These are phyloP conservation scores for Stagonosporopsis cucurbitacearum DNA, from an alignment of 2,329 filamentous ascomycete species.

Conservation along the genomic window DNA sequence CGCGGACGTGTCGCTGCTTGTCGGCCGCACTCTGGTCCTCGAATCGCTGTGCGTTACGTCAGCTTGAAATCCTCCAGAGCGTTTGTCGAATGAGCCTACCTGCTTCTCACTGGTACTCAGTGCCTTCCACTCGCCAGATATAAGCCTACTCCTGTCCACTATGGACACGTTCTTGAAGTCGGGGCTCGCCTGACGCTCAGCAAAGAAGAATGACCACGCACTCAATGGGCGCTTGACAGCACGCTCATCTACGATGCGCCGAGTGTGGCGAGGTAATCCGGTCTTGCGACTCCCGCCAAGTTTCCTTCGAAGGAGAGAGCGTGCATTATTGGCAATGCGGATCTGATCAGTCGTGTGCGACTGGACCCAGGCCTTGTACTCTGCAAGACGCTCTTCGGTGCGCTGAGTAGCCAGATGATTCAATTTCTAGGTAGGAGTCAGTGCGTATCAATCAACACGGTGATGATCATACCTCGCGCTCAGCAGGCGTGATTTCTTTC, in stretches of 20 bases:
- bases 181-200: conserved; percentile 54
- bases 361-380: conserved; percentile 62
- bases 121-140: conserved; percentile 57
- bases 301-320: conserved; percentile 47
- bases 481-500: conserved; percentile 42
- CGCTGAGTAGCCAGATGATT: conserved; percentile 59
- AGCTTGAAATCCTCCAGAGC: conserved; percentile 21
- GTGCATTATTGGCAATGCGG: conserved; percentile 64
- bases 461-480: conserved; percentile 42
- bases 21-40: conserved; percentile 36
- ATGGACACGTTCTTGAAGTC: conserved; percentile 59
- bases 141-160: conserved; percentile 50
- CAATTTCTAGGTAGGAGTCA: conserved; percentile 55
- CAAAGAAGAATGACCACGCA: conserved; percentile 54
- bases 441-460: background rate
- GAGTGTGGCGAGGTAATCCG: conserved; percentile 10
- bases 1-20: conserved; percentile 33
- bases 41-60: conserved; percentile 37
- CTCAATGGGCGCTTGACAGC: conserved; percentile 52
- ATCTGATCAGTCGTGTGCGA: conserved; percentile 64
- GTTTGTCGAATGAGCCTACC: conserved; percentile 41
- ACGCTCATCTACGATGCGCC: conserved; percentile 61
- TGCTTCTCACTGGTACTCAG: conserved; percentile 57
- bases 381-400: conserved; percentile 52
- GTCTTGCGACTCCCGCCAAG: conserved; percentile 14